Conservation (phyloP, 2,329 filamentous ascomycete species). For the Sporothrix variecibatus region DNA sequence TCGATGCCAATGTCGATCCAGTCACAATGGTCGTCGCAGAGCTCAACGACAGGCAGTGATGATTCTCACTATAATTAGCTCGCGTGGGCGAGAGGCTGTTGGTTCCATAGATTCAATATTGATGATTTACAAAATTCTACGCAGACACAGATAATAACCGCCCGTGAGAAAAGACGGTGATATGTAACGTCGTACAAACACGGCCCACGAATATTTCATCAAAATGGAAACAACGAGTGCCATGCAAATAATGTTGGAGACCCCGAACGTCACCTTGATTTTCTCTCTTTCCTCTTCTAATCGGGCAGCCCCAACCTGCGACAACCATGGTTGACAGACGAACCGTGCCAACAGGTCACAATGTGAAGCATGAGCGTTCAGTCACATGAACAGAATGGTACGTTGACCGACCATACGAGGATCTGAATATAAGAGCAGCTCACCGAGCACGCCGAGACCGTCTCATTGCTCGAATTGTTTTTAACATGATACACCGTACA, state of each 20-base stretch:
- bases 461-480: not conserved
- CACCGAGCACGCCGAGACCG: not conserved
- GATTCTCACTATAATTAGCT: not conserved
- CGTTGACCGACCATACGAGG: not conserved
- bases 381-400: constrained; percentile 3
- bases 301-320: not conserved
- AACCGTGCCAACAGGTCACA: not conserved
- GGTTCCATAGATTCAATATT: not conserved
- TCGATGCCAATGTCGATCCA: not conserved
- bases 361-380: not conserved
- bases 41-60: not conserved
- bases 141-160: not conserved
- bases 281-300: not conserved
- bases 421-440: not conserved
- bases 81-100: not conserved
- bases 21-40: not conserved
- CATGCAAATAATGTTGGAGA: no score
- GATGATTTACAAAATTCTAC: not conserved
- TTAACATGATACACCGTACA: no score
- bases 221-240: no score
- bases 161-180: not conserved
- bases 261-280: not conserved
- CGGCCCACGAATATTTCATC: no score
- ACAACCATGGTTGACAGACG: not conserved
- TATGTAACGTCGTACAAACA: no score